Evolutionary conservation across 2,329 filamentous ascomycete species (phyloP), one percentile per base, ranked within the genome.

Genomic region (Lecanosticta acicola): DNA sequence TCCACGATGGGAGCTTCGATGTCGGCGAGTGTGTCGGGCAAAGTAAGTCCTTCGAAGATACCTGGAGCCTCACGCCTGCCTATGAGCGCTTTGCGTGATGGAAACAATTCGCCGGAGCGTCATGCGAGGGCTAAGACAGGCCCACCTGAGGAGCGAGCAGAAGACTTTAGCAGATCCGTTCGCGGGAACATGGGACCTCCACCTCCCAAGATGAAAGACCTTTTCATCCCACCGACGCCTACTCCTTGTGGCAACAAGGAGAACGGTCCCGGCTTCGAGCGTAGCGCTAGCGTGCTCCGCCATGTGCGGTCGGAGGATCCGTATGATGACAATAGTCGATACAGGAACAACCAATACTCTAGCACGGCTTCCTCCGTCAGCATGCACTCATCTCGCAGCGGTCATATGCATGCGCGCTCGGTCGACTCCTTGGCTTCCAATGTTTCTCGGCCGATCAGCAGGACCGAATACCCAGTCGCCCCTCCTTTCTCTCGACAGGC

Each of bases 201-300:
- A 54, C 90, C 90, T 10, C 91, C 91, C 39, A 93, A 89, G 66
- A 96, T 97, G 89, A 83, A 91, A 54, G 88, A 94, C 34, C 75
- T 96, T 21, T 80, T 81, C 53, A 67, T 73, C 7, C 77, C 78
- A 38, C 73, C 76, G 3, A 71, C 66, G 3, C 64, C 68, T 10
- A 79, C 68, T 70, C 81, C 62, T 0, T 33, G 26, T 35, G 41
- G 43, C 39, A 54, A 59, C 20, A 53, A 68, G 65, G 45, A 68
- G 47, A 55, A 61, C 44, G 17, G 45, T n/a, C 68, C 66, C 47
- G 69, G 69, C 40, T 56, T 59, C 38, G 73, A 76, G 16, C 74
- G 78, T 35, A 76, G 75, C 56, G 72, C 69, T 36, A 81, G 78
- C 45, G 77, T 80, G 45, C 74, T 83, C 7, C 73, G 80, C 9